Evolutionary conservation across 805 yeast genomes (phyloP).

Genomic region (Tetrapisispora pingtungensis): DNA sequence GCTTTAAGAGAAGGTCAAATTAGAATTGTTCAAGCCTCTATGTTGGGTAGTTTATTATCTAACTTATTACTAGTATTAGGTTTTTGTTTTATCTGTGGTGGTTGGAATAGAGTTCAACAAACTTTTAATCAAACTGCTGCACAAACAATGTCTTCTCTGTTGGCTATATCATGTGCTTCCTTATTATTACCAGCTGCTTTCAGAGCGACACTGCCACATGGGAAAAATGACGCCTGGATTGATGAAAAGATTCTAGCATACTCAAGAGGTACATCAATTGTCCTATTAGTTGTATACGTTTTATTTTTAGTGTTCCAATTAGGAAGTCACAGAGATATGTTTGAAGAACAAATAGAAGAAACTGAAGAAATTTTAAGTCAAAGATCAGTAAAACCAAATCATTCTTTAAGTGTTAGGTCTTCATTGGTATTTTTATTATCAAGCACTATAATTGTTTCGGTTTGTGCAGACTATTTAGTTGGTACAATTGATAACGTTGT

Average conservation of each 20-base stretch:
- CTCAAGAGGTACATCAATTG: conserved; percentile 78
- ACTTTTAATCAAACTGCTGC: conserved; percentile 93
- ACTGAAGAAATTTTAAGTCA: conserved; percentile 28
- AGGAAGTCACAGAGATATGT: conserved; percentile 69
- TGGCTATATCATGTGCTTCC: conserved; percentile 86
- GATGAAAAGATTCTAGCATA: conserved; percentile 49
- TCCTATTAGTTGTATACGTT: conserved; percentile 65
- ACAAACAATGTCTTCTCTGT: conserved; percentile 90
- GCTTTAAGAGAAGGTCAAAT: conserved; percentile 82
- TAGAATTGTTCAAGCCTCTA: conserved; percentile 91
- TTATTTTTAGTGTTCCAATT: conserved; percentile 81
- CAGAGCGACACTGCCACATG: conserved; percentile 60
- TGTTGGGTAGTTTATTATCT: conserved; percentile 89
- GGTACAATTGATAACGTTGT: conserved; percentile 90
- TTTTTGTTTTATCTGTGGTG: conserved; percentile 92
- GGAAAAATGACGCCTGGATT: conserved; percentile 28
- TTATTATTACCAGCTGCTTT: conserved; percentile 93
- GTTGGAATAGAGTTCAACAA: conserved; percentile 76
- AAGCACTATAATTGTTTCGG: conserved; percentile 70
- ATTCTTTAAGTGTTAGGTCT: conserved; percentile 40
- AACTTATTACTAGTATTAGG: conserved; percentile 85
- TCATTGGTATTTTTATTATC: conserved; percentile 45
- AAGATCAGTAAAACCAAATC: conserved; percentile 13
- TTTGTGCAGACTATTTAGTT: conserved; percentile 89
- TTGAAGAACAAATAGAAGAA: conserved; percentile 45